Evolutionary conservation across 2,329 filamentous ascomycete genomes (phyloP), one percentile per base, ranked within the genome.

Genomic region (Ophiostoma australiae): DNA sequence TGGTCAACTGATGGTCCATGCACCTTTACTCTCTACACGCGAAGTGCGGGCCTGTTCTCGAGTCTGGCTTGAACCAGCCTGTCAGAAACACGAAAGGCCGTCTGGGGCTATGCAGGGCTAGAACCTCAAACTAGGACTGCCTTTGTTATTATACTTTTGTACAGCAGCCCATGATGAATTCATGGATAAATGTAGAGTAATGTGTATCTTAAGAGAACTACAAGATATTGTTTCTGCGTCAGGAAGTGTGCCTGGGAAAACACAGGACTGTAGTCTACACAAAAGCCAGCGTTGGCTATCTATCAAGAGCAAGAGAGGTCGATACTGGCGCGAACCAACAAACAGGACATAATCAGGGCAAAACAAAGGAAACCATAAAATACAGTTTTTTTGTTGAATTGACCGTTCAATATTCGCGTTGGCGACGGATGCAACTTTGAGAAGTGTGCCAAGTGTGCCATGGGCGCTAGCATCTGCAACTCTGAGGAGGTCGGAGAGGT

Each of bases 51-150:
- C n/a, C 15, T n/a, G 3, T 4, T 58, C 27, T n/a, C 10, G 52
- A 8, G 17, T 48, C 20, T 7, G 44, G 44, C 2, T 1, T 15
- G 44, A 58, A 31, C 13, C 52, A 27, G 52, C 52, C 17, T 58
- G 52, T 15, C 23, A 58, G 8, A 58, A 58, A 58, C 52, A 27
- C 27, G n/a, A 8, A 7, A n/a, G 44, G 44, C 20, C 44, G 44
- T 48, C 20, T 58, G 52, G 52, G 52, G 52, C 52, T 58, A 58
- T 58, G 52, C 52, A 48, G 52, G 23, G 52, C 52, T 31, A 58
- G 10, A 13, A 27, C 11, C n/a, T 17, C 31, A 27, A 58, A 27
- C 8, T 58, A 11, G 11, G 11, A 11, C 11, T 58, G 11, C 4
- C 11, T 27, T 58, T 27, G 11, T 31, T 58, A 58, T 58, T 58